Evolutionary conservation across 108 stramenopile genomes (phyloP), one percentile per base, ranked within the genome.

Genomic region (Schizochytrium sp.): DNA sequence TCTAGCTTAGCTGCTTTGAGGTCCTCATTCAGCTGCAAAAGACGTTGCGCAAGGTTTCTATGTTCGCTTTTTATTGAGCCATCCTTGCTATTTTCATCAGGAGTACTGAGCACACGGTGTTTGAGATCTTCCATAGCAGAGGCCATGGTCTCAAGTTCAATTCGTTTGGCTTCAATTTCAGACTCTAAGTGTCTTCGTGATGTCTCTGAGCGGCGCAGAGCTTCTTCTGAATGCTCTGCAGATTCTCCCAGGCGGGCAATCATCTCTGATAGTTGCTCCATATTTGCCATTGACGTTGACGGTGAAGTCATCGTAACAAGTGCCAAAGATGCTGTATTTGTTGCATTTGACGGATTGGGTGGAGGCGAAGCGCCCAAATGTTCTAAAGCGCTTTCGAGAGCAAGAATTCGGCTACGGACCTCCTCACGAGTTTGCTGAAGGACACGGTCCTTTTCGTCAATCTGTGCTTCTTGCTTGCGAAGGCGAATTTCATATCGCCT

Each of bases 401-500:
- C 42, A 44, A 28, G 58, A 4, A 90, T 88, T 13, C 64, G 90
- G 10, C 42, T 59, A 53, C 89, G 64, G 3, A 50, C 88, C 88
- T 91, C 57, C 89, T 88, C 90, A 56, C 88, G 88, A 12, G 88
- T 60, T 72, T 72, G 47, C 44, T 76, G 88, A 28, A 91, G 59
- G 0, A 92, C 93, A 56, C 69, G 89, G 87, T 92, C 93, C 44
- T 91, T 87, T 89, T 92, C 60, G 87, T 93, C 93, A 49, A 93
- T 76, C 76, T 83, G 53, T 15, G 56, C 76, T 90, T 94, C 94
- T 57, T 93, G 89, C 61, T 93, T 60, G 50, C 91, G 57, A 4
- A 90, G 60, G 45, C 89, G 61, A 47, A 91, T 73, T 45, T 93
- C 93, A 72, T 92, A 89, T 2, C 89, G 87, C 0, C 94, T 61